phyloP scores from a whole-genome alignment of 1,284 basidiomycete species.

The Cryptococcus sp. region DNA sequence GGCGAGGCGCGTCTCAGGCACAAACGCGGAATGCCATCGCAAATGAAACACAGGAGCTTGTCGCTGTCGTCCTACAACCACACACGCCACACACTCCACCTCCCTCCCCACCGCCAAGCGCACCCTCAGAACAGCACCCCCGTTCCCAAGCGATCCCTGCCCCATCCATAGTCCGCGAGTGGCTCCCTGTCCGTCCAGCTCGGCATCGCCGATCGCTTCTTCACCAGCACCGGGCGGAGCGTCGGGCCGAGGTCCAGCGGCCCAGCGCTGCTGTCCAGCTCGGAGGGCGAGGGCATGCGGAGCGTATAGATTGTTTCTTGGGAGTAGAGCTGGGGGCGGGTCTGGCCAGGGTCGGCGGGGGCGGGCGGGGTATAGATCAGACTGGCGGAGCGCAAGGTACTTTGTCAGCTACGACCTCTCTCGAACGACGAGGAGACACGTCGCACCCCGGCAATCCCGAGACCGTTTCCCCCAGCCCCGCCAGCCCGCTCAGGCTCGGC shows the following conservation, averaged over 20 bases:
- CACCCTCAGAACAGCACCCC: conserved; percentile 6
- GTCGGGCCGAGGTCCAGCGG: conserved; percentile 10
- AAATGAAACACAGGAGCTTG: too few relatives aligned
- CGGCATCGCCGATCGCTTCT: conserved; percentile 12
- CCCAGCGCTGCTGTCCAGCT: neutral
- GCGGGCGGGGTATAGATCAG: neutral
- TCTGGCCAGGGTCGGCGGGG: neutral
- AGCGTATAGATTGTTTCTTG: conserved; percentile 19
- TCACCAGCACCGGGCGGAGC: conserved; percentile 8
- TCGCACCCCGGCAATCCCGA: neutral
- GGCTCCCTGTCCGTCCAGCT: neutral
- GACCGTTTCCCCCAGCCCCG: neutral
- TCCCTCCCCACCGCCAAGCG: too few relatives aligned
- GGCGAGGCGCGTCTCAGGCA: too few relatives aligned
- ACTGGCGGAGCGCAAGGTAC: neutral
- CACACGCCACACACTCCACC: too few relatives aligned
- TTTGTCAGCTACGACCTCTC: neutral
- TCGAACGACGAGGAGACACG: neutral
- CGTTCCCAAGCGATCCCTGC: conserved; percentile 3
- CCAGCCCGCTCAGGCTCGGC: conserved; percentile 13
- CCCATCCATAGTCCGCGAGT: conserved; percentile 4
- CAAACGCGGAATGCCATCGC: too few relatives aligned
- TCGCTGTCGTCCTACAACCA: too few relatives aligned
- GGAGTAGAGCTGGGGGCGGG: conserved; percentile 5
- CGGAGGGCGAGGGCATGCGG: neutral